Percentiles rank a stretch among this genome's conserved stretches.
Evolutionary conservation across 1,284 basidiomycete genomes (phyloP).

Genomic region (Hypsizygus ulmarius): DNA sequence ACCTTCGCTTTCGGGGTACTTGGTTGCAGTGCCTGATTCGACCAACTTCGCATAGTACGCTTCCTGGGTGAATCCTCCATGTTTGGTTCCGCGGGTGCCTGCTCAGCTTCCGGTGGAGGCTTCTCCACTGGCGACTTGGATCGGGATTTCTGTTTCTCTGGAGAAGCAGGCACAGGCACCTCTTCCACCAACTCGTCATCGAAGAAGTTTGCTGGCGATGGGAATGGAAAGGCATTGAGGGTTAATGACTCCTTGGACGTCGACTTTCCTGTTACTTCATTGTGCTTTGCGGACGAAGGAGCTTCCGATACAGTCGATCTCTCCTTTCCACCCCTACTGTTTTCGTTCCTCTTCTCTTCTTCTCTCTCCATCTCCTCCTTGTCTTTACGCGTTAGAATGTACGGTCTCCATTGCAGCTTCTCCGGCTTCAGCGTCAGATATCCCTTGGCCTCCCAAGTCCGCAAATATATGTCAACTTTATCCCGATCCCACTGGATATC

Average conservation of each 20-base stretch:
- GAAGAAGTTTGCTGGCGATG: constrained; percentile 20
- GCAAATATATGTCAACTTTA: constrained; percentile 67
- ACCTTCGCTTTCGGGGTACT: constrained; percentile 2
- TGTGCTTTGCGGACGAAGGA: constrained; percentile 3
- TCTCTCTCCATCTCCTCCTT: constrained; percentile 16
- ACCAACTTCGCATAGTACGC: constrained; percentile 12
- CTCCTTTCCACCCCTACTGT: constrained; percentile 1
- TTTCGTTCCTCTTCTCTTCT: constrained; percentile 6
- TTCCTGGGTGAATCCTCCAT: constrained; percentile 9
- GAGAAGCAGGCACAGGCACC: constrained; percentile 12
- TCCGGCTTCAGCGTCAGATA: constrained; percentile 82
- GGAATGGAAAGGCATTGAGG: constrained; percentile 7
- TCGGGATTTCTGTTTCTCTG: constrained; percentile 4
- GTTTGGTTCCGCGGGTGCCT: not conserved
- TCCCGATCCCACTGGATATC: constrained; percentile 73
- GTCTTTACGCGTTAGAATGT: constrained; percentile 61
- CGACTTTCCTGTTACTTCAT: constrained; percentile 1
- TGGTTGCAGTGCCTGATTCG: constrained; percentile 10
- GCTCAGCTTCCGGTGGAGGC: not conserved
- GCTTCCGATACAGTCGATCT: constrained; percentile 1
- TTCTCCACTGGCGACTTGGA: constrained; percentile 13
- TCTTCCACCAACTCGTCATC: constrained; percentile 23
- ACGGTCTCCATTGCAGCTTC: constrained; percentile 94
- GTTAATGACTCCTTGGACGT: constrained; percentile 1
- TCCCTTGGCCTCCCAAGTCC: constrained; percentile 76